A percentile compares a stretch with the other conserved stretches of the same genome.
phyloP scores from a whole-genome alignment of 768 basidiomycete species.

The Suillus ampliporus region DNA sequence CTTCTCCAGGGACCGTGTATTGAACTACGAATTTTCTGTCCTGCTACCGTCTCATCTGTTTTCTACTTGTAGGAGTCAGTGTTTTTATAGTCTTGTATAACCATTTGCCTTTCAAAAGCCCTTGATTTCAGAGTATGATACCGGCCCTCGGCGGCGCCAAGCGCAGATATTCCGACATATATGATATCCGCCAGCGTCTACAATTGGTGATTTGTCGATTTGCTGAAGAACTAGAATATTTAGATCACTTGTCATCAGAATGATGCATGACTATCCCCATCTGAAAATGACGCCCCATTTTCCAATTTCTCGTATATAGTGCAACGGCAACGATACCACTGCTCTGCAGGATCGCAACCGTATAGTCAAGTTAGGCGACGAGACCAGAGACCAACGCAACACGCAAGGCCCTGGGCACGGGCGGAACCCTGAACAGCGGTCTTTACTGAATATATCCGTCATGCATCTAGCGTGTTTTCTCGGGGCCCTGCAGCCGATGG shows the following conservation, averaged over 20 bases:
- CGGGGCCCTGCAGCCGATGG: constrained; percentile 67
- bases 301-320: constrained; percentile 46
- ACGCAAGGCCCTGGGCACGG: constrained; percentile 61
- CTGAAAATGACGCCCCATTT: background rate
- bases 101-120: background rate
- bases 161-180: background rate
- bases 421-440: constrained; percentile 49
- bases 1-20: background rate
- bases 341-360: constrained; percentile 70
- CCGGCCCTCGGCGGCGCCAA: background rate
- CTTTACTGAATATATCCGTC: background rate
- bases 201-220: background rate
- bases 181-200: background rate
- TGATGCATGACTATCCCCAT: too few relatives aligned
- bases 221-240: background rate
- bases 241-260: too few relatives aligned
- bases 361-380: constrained; percentile 44
- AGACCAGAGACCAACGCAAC: constrained; percentile 40
- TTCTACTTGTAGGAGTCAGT: background rate
- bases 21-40: background rate
- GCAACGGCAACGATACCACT: constrained; percentile 70
- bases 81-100: background rate
- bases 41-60: background rate
- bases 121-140: background rate
- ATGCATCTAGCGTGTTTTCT: constrained; percentile 64